Evolutionary conservation across 345 rosid species (phyloP).

Genomic region (Hibiscus mutabilis): DNA sequence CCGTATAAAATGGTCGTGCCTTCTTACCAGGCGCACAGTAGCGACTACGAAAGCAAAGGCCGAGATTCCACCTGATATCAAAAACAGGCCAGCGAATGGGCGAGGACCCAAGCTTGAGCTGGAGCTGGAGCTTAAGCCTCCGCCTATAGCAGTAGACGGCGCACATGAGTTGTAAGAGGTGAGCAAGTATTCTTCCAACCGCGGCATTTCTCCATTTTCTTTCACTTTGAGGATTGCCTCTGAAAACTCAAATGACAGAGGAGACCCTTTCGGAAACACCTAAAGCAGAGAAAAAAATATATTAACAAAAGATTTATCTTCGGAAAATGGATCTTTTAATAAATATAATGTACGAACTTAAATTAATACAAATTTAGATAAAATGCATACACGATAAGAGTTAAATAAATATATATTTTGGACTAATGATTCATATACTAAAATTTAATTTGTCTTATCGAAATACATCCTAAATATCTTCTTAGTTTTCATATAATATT

Average conservation of each 20-base stretch:
- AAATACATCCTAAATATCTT: no score
- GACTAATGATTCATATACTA: no score
- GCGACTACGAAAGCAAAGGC: not conserved
- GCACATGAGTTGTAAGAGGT: conserved; percentile 17
- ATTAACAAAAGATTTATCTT: not conserved
- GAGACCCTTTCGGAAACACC: conserved; percentile 27
- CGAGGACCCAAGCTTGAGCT: conserved; percentile 11
- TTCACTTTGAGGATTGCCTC: conserved; percentile 18
- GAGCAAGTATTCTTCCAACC: conserved; percentile 7
- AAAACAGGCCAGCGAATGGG: conserved; percentile 15
- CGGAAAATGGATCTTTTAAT: not conserved
- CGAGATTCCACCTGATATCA: conserved; percentile 17
- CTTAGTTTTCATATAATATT: no score
- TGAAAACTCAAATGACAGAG: conserved; percentile 19
- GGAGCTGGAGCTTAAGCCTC: not conserved
- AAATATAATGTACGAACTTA: no score
- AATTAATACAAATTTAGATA: no score
- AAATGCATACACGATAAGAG: no score
- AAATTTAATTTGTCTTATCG: no score
- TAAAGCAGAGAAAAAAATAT: not conserved
- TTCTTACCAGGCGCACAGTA: not conserved
- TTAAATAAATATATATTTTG: no score
- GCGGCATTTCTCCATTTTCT: conserved; percentile 21
- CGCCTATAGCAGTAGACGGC: not conserved
- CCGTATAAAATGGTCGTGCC: conserved; percentile 2